These are phyloP conservation scores for Hibiscus tridactylites DNA, from an alignment of 345 rosid genomes.

Conservation along the genomic window DNA sequence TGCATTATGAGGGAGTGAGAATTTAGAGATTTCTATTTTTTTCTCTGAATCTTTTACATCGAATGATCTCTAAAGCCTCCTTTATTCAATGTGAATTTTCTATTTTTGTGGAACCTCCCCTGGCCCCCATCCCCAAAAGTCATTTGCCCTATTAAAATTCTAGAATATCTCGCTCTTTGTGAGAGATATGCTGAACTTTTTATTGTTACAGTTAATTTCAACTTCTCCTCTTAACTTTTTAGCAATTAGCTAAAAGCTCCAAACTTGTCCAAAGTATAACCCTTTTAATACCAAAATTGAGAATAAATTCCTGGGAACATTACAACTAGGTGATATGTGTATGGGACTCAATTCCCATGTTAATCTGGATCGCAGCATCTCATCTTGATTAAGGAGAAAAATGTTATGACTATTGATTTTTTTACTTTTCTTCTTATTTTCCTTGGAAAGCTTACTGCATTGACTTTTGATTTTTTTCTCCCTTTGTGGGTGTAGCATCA, in stretches of 20 bases:
- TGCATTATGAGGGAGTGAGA: background rate
- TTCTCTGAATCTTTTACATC: background rate
- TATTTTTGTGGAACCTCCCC: background rate
- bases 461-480: background rate
- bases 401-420: background rate
- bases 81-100: background rate
- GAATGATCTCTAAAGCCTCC: background rate
- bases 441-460: background rate
- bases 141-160: background rate
- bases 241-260: background rate
- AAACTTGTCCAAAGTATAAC: background rate
- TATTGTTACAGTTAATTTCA: background rate
- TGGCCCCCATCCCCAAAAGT: background rate
- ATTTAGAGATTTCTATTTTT: background rate
- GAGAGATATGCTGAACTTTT: background rate
- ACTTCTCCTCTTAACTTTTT: background rate
- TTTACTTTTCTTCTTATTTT: background rate
- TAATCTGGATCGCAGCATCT: background rate
- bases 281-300: constrained; percentile 1
- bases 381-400: background rate
- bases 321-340: background rate
- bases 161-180: background rate
- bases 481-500: background rate
- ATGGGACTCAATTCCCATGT: background rate
- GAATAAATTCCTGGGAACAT: background rate